Base-by-base conservation (phyloP, 192 early-diverging fungal species). In the Rhizoclosmatium globosum region DNA sequence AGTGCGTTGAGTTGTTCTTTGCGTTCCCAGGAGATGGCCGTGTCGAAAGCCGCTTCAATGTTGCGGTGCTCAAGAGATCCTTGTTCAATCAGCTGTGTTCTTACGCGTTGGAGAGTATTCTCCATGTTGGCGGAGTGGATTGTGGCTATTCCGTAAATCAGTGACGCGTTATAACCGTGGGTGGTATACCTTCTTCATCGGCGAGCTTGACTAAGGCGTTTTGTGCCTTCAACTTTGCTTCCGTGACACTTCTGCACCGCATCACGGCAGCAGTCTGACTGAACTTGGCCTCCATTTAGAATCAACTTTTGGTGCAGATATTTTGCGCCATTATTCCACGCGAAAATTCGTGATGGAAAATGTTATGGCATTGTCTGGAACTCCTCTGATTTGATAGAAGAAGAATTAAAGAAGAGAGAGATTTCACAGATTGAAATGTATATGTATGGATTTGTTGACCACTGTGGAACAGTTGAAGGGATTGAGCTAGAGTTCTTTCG, bases 141-240 rank as follows among this genome's bases (percentile, higher is more conserved):
- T 19, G 56, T 78, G 31, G 41, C 77, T 78, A 41, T 19, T 68
- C 31, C 31, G 31, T 31, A 31, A 31, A 31, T 31, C 31, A 31
- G 31, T 31, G 31, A 31, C 31, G 31, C 31, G 31, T 31, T 31
- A 31, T 31, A 31, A 31, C 31, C 31, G 31, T 31, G 31, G 31
- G 31, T 57, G 15, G 76, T 39, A 2, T 42, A 79, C 78, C 71
- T 57, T 79, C 78, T 62, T 79, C 78, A 53, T 79, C 78, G 39
- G 71, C 69, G 43, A 79, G 78, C 47, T 71, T 73, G 43, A 61
- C 78, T 4, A 79, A n/a, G 2, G 59, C 67, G 15, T 69, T 45
- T 19, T 65, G 78, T 3, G 78, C 78, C 64, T 79, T 79, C n/a
- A 79, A 61, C 62, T 79, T 79, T 15, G 61, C 47, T 47, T 79